Conservation (phyloP, 2,329 filamentous ascomycete species). For the Lecanoromycetidae sp. region DNA sequence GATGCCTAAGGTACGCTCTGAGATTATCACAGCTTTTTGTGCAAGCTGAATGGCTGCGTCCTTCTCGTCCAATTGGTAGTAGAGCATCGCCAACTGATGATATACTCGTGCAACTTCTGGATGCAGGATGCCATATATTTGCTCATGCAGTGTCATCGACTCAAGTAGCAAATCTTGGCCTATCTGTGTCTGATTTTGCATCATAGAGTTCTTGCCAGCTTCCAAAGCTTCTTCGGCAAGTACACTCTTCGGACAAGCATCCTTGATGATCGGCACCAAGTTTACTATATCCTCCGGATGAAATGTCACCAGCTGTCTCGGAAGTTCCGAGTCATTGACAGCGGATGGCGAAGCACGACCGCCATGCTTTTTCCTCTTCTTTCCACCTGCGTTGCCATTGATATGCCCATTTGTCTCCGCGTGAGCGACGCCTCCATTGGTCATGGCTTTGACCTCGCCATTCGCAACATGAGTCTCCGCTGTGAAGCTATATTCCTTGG, state of each 20-base stretch:
- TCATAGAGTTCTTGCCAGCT: constrained; percentile 88
- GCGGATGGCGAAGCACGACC: constrained; percentile 38
- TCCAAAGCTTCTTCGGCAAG: constrained; percentile 93
- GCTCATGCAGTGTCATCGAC: constrained; percentile 88
- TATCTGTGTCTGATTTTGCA: constrained; percentile 88
- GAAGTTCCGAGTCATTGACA: constrained; percentile 28
- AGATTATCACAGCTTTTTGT: constrained; percentile 90
- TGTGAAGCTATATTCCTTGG: constrained; percentile 62
- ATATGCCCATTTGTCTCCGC: constrained; percentile 12
- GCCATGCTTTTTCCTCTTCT: constrained; percentile 47
- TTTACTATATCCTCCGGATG: constrained; percentile 76
- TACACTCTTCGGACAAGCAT: constrained; percentile 78
- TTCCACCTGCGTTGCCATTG: constrained; percentile 17
- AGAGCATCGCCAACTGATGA: constrained; percentile 87
- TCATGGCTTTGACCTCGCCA: constrained; percentile 21
- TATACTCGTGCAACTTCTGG: constrained; percentile 93
- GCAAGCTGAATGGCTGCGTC: constrained; percentile 88
- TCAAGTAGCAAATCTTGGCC: constrained; percentile 94
- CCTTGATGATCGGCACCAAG: constrained; percentile 87
- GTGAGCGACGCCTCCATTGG: constrained; percentile 16
- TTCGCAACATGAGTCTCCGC: constrained; percentile 28
- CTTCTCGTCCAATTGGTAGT: constrained; percentile 97
- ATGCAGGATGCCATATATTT: constrained; percentile 95
- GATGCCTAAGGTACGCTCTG: constrained; percentile 84
- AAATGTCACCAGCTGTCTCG: constrained; percentile 51